Percentiles rank a stretch among this genome's conserved stretches.
These are phyloP conservation scores for Suillus cothurnatus DNA, from an alignment of 768 basidiomycete genomes.

Conservation along the genomic window DNA sequence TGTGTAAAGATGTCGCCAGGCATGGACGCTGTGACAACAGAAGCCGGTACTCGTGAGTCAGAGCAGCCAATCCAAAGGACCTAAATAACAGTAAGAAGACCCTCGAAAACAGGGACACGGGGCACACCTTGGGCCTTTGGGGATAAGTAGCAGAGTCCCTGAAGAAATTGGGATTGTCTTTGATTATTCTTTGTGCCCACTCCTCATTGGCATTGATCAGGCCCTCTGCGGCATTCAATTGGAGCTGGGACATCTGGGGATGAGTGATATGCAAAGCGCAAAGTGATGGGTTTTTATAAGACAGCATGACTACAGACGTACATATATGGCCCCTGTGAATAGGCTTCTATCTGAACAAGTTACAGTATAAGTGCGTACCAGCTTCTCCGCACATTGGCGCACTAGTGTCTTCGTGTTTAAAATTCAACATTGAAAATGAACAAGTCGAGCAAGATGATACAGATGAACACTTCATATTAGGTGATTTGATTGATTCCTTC, in stretches of 20 bases:
- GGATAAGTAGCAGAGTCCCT: slow-evolving; percentile 50
- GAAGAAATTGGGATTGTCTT: slow-evolving; percentile 66
- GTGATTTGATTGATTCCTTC: too few species aligned
- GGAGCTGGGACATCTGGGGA: background rate
- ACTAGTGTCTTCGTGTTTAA: too few species aligned
- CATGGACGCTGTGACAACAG: slow-evolving; percentile 66
- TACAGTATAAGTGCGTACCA: too few species aligned
- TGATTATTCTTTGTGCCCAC: slow-evolving; percentile 67
- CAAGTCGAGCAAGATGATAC: too few species aligned
- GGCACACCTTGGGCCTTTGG: slow-evolving; percentile 64
- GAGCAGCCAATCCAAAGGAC: slow-evolving; percentile 82
- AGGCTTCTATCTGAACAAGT: too few species aligned
- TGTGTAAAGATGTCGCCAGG: slow-evolving; percentile 87
- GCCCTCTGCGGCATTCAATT: background rate
- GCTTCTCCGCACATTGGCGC: too few species aligned
- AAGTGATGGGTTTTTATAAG: background rate
- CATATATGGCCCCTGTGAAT: too few species aligned
- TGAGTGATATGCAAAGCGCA: background rate
- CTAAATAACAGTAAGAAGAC: slow-evolving; percentile 36
- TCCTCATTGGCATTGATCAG: slow-evolving; percentile 57
- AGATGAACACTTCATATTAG: too few species aligned
- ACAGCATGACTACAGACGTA: too few species aligned
- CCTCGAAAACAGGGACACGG: background rate
- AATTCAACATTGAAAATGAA: too few species aligned
- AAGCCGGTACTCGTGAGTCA: slow-evolving; percentile 88